Evolutionary conservation across 2,329 filamentous ascomycete species (phyloP).

Genomic region (Tolypocladium ophioglossoides): DNA sequence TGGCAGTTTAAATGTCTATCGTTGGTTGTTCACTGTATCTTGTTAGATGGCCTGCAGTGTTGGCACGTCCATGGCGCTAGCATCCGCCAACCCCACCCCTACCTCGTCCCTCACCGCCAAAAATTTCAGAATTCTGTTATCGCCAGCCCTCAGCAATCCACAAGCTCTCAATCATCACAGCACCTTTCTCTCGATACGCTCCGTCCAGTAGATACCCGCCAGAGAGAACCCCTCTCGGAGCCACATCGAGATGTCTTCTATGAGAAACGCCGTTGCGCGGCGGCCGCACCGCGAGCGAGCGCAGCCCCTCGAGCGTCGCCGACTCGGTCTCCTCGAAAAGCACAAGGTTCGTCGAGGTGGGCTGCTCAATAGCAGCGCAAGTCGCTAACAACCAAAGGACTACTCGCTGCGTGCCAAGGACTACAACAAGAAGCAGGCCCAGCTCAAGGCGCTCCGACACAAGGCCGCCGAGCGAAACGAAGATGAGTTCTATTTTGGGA

Average conservation of each 20-base stretch:
- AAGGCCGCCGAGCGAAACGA: conserved; percentile 58
- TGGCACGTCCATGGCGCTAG: neutral
- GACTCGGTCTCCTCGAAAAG: conserved; percentile 90
- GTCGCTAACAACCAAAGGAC: conserved; percentile 30
- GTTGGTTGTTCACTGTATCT: no score
- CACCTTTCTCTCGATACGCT: neutral
- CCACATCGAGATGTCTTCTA: conserved; percentile 37
- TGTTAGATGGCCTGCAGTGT: neutral
- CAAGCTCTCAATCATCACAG: neutral
- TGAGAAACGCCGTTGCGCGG: conserved; percentile 59
- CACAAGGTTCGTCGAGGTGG: conserved; percentile 55
- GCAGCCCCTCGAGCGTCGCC: conserved; percentile 71
- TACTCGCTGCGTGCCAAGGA: conserved; percentile 56
- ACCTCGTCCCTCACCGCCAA: conserved; percentile 21
- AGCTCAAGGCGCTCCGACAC: conserved; percentile 46
- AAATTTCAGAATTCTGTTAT: conserved; percentile 26
- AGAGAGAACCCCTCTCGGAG: neutral
- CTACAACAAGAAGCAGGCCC: conserved; percentile 53
- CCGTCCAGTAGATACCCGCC: neutral
- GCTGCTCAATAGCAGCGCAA: neutral
- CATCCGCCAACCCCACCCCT: neutral
- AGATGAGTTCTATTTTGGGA: conserved; percentile 64
- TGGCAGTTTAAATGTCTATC: no score
- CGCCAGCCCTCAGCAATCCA: neutral
- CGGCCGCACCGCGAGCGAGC: conserved; percentile 85